A percentile compares a stretch with the other conserved stretches of the same genome.
These are phyloP conservation scores for Ogataea nakhonphanomensis DNA, from an alignment of 805 yeast species.

Conservation along the genomic window DNA sequence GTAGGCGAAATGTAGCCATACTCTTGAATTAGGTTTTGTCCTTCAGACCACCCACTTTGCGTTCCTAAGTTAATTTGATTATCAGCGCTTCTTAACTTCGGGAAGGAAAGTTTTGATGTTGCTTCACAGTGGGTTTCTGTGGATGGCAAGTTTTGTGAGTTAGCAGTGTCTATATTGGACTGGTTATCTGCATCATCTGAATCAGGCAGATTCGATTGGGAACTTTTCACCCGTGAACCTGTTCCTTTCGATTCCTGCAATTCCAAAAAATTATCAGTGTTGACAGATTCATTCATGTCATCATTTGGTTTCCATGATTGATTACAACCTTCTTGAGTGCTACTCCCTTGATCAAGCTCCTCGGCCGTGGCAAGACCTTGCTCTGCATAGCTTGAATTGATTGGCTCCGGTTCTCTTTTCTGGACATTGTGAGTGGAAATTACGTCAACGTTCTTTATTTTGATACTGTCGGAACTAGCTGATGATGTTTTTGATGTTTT, in stretches of 20 bases:
- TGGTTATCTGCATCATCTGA: conserved; percentile 1
- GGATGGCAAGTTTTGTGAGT: background rate
- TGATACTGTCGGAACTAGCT: background rate
- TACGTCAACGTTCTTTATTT: conserved; percentile 12
- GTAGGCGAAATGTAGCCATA: conserved; percentile 24
- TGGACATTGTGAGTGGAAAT: conserved; percentile 1
- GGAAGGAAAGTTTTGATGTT: conserved; percentile 12
- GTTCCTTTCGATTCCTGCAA: too few species aligned
- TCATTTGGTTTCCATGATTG: too few species aligned
- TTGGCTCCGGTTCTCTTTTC: background rate
- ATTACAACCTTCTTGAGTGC: too few species aligned
- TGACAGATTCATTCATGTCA: too few species aligned
- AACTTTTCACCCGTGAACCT: too few species aligned
- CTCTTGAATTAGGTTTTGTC: conserved; percentile 19
- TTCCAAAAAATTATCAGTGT: too few species aligned
- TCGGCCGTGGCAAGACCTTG: conserved; percentile 1
- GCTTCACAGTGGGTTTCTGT: conserved; percentile 4
- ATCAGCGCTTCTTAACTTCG: conserved; percentile 17
- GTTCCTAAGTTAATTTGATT: background rate
- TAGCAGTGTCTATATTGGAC: background rate
- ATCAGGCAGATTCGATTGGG: too few species aligned
- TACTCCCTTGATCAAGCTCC: too few species aligned
- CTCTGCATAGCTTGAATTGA: conserved; percentile 16
- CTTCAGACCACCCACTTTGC: conserved; percentile 25
- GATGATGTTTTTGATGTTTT: conserved; percentile 1